phyloP scores from a whole-genome alignment of 2,329 filamentous ascomycete genomes.

The Colletotrichum brevisporum region DNA sequence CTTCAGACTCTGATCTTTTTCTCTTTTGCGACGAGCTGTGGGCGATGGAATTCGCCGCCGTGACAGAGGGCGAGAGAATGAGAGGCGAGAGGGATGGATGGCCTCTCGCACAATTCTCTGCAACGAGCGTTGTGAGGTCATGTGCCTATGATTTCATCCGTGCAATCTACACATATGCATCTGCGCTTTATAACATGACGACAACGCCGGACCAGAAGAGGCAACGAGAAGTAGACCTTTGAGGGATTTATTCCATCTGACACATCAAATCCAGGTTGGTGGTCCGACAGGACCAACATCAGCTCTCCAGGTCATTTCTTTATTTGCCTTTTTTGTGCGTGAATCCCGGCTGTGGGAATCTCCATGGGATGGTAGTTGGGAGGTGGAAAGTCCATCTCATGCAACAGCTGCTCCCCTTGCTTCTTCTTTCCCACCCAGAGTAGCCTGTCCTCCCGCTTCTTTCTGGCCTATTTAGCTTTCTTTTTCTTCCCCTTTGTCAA shows the following conservation, averaged over 20 bases:
- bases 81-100: too few relatives aligned
- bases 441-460: slow-evolving; percentile 17
- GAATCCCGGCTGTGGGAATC: slow-evolving; percentile 1
- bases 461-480: slow-evolving; percentile 9
- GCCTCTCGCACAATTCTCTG: too few relatives aligned
- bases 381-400: neutral
- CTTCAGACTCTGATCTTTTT: neutral
- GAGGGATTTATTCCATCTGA: neutral
- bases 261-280: neutral
- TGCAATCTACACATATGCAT: too few relatives aligned
- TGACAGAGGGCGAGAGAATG: too few relatives aligned
- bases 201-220: neutral
- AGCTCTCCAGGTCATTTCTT: too few relatives aligned
- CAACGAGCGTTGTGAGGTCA: too few relatives aligned
- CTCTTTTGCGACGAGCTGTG: neutral
- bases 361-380: neutral
- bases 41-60: too few relatives aligned
- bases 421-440: slow-evolving; percentile 19
- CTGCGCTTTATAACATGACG: too few relatives aligned
- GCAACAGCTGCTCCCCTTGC: slow-evolving; percentile 8
- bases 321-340: too few relatives aligned
- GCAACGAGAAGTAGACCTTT: neutral
- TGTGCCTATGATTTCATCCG: too few relatives aligned
- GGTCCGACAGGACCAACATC: too few relatives aligned
- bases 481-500: slow-evolving; percentile 18